Percentiles rank a stretch among this genome's conserved stretches.
phyloP scores from a whole-genome alignment of 148 eudicot genomes.

The Suaeda aralocaspica region DNA sequence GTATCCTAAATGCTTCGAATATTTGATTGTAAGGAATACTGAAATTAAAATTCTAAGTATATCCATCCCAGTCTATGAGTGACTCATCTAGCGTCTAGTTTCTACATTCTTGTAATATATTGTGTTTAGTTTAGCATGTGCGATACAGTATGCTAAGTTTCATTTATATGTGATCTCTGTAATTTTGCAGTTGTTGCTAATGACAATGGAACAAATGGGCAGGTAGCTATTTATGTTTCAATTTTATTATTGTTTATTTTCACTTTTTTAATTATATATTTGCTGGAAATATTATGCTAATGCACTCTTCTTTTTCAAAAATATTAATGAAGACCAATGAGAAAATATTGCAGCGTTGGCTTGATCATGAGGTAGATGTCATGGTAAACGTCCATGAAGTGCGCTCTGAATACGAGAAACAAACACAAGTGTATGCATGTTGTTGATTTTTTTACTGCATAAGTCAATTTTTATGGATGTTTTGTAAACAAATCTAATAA shows the following conservation, averaged over 20 bases:
- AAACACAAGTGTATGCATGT: constrained; percentile 90
- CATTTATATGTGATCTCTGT: constrained; percentile 22
- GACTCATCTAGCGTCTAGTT: no score
- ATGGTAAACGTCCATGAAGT: constrained; percentile 99
- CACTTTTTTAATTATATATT: constrained; percentile 1
- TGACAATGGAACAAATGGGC: constrained; percentile 76
- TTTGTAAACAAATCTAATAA: background rate
- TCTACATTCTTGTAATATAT: background rate
- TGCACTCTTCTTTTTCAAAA: constrained; percentile 3
- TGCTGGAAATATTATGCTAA: constrained; percentile 2
- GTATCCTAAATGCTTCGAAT: background rate
- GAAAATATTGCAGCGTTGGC: constrained; percentile 93
- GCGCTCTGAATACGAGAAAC: constrained; percentile 91
- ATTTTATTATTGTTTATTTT: background rate
- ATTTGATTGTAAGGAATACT: background rate
- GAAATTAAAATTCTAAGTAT: background rate
- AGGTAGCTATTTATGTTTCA: constrained; percentile 40
- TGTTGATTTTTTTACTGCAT: background rate
- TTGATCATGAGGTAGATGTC: constrained; percentile 96
- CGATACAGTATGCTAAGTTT: background rate
- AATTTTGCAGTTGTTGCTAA: constrained; percentile 51
- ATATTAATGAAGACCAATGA: constrained; percentile 61
- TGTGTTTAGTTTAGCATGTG: background rate
- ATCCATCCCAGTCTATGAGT: background rate
- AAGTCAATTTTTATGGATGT: constrained; percentile 9